Conservation (phyloP, 2,329 filamentous ascomycete genomes). For the Trichoderma gracile region DNA sequence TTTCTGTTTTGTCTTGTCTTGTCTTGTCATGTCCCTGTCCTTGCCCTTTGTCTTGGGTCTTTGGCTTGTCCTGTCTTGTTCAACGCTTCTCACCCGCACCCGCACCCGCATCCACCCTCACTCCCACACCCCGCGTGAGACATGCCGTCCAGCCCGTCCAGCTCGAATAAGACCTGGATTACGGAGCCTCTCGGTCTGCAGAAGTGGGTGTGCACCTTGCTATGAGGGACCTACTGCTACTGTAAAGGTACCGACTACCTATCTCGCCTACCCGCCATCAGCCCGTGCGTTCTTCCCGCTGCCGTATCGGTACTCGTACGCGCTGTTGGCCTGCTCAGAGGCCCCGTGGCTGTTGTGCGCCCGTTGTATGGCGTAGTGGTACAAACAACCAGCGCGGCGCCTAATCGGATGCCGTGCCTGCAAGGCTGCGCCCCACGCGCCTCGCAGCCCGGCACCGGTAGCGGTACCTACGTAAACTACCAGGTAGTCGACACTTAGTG, state of each 20-base stretch:
- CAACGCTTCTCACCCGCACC: not conserved
- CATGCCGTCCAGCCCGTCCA: constrained; percentile 22
- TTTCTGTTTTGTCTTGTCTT: too few species aligned
- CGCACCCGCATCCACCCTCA: constrained; percentile 22
- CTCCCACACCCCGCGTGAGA: constrained; percentile 25
- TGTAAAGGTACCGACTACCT: not conserved
- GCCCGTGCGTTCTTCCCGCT: not conserved
- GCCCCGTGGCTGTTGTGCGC: not conserved
- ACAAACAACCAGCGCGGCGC: constrained; percentile 15
- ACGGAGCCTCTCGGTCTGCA: constrained; percentile 23
- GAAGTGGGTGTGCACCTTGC: constrained; percentile 2
- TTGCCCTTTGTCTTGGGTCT: too few species aligned
- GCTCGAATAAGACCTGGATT: constrained; percentile 24
- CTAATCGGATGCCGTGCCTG: constrained; percentile 26
- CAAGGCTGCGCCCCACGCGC: constrained; percentile 25
- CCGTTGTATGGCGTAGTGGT: constrained; percentile 1
- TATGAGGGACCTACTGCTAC: too few species aligned
- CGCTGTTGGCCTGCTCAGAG: not conserved
- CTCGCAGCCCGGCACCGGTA: not conserved
- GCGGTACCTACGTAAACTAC: too few species aligned
- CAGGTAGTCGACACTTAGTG: too few species aligned
- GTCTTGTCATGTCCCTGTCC: too few species aligned
- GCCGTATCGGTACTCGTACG: constrained; percentile 8
- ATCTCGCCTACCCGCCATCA: constrained; percentile 2
- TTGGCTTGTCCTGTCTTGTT: not conserved